Conservation (phyloP, 208 protist genomes). For the Wallacemonas collosoma region DNA sequence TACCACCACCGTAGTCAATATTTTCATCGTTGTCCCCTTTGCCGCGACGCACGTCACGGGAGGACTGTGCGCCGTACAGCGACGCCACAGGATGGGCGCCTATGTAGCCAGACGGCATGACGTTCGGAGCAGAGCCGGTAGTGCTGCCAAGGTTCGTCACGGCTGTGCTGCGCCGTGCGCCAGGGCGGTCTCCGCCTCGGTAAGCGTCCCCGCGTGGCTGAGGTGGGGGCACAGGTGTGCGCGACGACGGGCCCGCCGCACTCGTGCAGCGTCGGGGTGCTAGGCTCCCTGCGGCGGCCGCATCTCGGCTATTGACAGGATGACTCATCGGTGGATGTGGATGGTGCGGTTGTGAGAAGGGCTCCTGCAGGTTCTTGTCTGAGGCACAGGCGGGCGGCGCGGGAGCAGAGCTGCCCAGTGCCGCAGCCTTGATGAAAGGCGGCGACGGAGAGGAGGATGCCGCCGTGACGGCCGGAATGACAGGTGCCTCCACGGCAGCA, state of each 20-base stretch:
- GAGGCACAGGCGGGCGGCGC: background rate
- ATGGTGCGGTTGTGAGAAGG: background rate
- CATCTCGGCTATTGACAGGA: background rate
- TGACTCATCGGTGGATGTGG: background rate
- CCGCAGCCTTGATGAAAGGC: background rate
- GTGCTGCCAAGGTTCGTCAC: background rate
- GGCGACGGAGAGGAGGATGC: background rate
- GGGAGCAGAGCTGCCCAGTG: no score
- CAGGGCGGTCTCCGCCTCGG: background rate
- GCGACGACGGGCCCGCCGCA: background rate
- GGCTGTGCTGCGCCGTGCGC: background rate
- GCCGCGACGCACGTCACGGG: background rate
- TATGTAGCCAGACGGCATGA: background rate
- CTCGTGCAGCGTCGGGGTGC: slow-evolving; percentile 10
- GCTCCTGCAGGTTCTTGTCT: slow-evolving; percentile 8
- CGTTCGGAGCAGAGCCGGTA: slow-evolving; percentile 7
- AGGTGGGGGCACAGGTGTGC: slow-evolving; percentile 4
- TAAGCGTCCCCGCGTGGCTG: background rate
- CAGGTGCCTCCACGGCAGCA: background rate
- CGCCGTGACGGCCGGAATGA: background rate
- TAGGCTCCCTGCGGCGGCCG: background rate
- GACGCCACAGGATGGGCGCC: background rate
- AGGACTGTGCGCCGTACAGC: slow-evolving; percentile 10
- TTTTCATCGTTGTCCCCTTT: background rate
- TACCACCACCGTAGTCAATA: background rate